A percentile compares a stretch with the other conserved stretches of the same genome.
Evolutionary conservation across 331 rosid species (phyloP).

Genomic region (Malus hybrid): DNA sequence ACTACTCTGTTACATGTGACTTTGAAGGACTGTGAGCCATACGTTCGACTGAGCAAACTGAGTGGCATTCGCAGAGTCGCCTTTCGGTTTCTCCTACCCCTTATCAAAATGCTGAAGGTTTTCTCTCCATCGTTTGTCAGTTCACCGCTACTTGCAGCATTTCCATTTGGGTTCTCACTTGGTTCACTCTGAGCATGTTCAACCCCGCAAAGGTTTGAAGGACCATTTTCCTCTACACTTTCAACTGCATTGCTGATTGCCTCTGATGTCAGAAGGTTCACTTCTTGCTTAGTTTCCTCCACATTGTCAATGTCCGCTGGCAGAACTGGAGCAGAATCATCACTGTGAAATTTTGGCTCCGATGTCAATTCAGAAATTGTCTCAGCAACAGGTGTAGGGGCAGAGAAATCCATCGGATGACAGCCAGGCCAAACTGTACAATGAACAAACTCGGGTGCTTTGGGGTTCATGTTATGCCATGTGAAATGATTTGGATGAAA

Average conservation of each 20-base stretch:
- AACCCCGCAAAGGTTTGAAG: constrained; percentile 24
- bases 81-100: constrained; percentile 92
- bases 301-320: constrained; percentile 43
- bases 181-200: constrained; percentile 35
- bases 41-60: constrained; percentile 83
- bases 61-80: constrained; percentile 89
- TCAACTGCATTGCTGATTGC: constrained; percentile 28
- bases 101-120: constrained; percentile 81
- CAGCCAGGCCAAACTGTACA: constrained; percentile 67
- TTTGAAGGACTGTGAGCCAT: constrained; percentile 93
- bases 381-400: constrained; percentile 58
- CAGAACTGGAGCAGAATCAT: constrained; percentile 39
- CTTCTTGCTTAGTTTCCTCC: constrained; percentile 44
- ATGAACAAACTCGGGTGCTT: constrained; percentile 58
- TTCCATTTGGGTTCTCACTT: constrained; percentile 21
- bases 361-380: constrained; percentile 37
- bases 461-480: constrained; percentile 72
- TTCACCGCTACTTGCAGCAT: constrained; percentile 31
- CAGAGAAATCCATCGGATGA: constrained; percentile 78
- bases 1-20: constrained; percentile 73
- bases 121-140: constrained; percentile 60
- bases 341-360: constrained; percentile 41
- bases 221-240: constrained; percentile 47
- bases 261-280: constrained; percentile 27
- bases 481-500: constrained; percentile 78